phyloP scores from a whole-genome alignment of 2,329 filamentous ascomycete genomes.

The Botrytis squamosa region DNA sequence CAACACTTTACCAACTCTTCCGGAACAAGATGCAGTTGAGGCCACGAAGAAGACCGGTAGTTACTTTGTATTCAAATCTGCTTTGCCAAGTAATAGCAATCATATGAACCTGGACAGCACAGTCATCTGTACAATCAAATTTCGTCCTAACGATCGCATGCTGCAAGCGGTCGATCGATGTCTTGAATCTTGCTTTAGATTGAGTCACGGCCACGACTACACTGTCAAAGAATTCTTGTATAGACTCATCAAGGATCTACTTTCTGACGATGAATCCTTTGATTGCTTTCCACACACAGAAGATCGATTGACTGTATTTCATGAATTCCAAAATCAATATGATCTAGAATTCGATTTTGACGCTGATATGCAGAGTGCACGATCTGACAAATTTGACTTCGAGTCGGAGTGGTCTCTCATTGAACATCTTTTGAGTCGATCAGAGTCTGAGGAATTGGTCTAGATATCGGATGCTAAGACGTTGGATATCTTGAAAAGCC shows the following conservation, averaged over 20 bases:
- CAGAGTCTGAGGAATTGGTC: neutral
- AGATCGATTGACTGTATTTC: slow-evolving; percentile 21
- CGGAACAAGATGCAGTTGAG: slow-evolving; percentile 22
- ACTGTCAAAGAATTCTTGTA: slow-evolving; percentile 29
- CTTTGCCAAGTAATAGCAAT: slow-evolving; percentile 14
- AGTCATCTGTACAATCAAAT: slow-evolving; percentile 31
- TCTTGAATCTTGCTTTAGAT: slow-evolving; percentile 29
- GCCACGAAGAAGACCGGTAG: slow-evolving; percentile 27
- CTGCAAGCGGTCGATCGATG: slow-evolving; percentile 26
- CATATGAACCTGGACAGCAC: slow-evolving; percentile 25
- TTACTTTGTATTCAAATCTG: slow-evolving; percentile 35
- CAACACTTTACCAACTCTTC: neutral
- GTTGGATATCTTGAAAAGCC: slow-evolving; percentile 12
- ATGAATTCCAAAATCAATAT: slow-evolving; percentile 33
- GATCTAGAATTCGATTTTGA: slow-evolving; percentile 30
- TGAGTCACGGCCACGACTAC: neutral
- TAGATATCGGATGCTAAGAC: slow-evolving; percentile 1
- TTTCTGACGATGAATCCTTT: slow-evolving; percentile 26
- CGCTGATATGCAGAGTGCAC: slow-evolving; percentile 9
- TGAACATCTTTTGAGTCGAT: neutral
- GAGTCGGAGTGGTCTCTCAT: slow-evolving; percentile 14
- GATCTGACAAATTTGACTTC: slow-evolving; percentile 7
- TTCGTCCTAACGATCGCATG: slow-evolving; percentile 23
- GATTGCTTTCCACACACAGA: slow-evolving; percentile 21
- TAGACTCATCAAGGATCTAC: slow-evolving; percentile 29